Evolutionary conservation across 805 yeast species (phyloP), one percentile per base, ranked within the genome.

Genomic region (Ogataea nitratoaversa): DNA sequence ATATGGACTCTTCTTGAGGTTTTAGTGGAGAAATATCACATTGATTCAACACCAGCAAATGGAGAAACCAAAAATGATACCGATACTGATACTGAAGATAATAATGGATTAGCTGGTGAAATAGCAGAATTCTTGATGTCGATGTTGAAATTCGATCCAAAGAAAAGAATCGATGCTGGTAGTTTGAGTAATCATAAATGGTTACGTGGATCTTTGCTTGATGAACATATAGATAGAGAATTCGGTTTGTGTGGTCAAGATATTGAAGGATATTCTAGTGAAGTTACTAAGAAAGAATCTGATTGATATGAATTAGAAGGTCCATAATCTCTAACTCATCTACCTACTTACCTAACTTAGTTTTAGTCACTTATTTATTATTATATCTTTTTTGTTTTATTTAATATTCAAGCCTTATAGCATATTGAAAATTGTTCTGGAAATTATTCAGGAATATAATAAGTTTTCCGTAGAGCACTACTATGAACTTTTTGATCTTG

Each of bases 151-250:
- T 67, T 70, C 49, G 68, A 72, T 49, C 74, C 80, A 19, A 57
- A 58, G 32, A 67, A 67, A 11, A 64, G 85, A 38, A 70, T 66
- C 37, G 84, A 78, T 61, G 74, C 79, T 20, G 74, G 76, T 29
- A 67, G 76, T 7, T 65, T 78, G 57, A 60, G 72, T 34, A 63
- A 69, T 23, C 83, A 78, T 54, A 70, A 76, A 4, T 79, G 80
- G 79, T 57, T 78, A n/a, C 44, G 43, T 7, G 60, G 54, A 32
- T 44, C 54, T 35, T 42, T 46, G 19, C 42, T 43, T n/a, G 60
- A 50, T 13, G 55, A 50, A 29, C 39, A 36, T 8, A 34, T 61
- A 13, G 52, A 49, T 22, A 43, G 66, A 23, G 48, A 48, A 17
- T 54, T 36, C 37, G 67, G 67, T 1, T 30, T 53, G 9, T 48